Evolutionary conservation across 148 eudicot species (phyloP).

Genomic region (Chenopodium formosanum): DNA sequence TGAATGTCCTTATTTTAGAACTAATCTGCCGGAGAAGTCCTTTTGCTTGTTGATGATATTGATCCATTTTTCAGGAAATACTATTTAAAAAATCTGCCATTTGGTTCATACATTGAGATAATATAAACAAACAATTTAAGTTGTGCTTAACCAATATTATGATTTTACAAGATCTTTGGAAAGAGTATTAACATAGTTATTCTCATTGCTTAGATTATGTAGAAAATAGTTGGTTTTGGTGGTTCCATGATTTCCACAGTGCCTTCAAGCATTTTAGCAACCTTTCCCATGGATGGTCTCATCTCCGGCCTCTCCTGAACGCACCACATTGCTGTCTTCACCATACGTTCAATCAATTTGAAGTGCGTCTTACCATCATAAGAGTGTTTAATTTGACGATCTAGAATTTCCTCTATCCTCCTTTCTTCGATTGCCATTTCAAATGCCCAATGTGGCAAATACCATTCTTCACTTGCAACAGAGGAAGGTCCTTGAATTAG

Average conservation of each 20-base stretch:
- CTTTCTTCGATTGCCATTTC: slow-evolving; percentile 65
- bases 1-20: no score
- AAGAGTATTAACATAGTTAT: neutral
- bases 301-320: slow-evolving; percentile 74
- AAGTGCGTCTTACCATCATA: slow-evolving; percentile 54
- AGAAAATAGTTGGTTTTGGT: slow-evolving; percentile 71
- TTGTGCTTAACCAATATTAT: neutral
- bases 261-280: slow-evolving; percentile 93
- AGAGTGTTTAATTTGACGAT: slow-evolving; percentile 47
- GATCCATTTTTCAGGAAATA: neutral
- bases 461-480: slow-evolving; percentile 74
- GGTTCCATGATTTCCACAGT: slow-evolving; percentile 83
- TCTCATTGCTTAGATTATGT: slow-evolving; percentile 14
- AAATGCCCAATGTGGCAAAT: slow-evolving; percentile 77
- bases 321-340: slow-evolving; percentile 96
- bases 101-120: no score
- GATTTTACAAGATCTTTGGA: neutral
- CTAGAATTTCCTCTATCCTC: slow-evolving; percentile 68
- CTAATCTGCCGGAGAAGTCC: neutral
- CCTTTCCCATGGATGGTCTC: slow-evolving; percentile 96
- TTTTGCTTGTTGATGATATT: neutral
- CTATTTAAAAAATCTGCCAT: no score
- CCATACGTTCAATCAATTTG: slow-evolving; percentile 70
- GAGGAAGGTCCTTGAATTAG: slow-evolving; percentile 42
- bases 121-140: no score